These are phyloP conservation scores for Casuarina glauca DNA, from an alignment of 306 rosid species.

Conservation along the genomic window DNA sequence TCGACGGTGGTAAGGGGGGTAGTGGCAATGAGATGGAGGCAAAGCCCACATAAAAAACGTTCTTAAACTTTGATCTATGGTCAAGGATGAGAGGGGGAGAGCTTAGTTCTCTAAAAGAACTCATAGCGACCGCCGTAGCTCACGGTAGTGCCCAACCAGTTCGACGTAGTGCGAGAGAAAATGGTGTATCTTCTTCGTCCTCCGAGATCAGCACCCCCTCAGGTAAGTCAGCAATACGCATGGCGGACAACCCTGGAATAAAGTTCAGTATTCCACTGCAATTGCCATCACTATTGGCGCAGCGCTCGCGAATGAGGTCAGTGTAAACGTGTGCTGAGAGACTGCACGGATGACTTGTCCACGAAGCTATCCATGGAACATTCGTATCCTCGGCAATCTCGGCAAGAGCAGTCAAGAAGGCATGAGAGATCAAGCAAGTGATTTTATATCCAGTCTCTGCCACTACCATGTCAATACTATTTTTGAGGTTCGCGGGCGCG, in stretches of 20 bases:
- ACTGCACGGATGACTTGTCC: slow-evolving; percentile 29
- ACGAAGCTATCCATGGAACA: slow-evolving; percentile 53
- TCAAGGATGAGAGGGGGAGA: neutral
- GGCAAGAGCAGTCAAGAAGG: slow-evolving; percentile 25
- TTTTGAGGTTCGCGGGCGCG: slow-evolving; percentile 28
- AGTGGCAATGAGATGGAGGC: slow-evolving; percentile 7
- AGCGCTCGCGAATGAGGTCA: slow-evolving; percentile 21
- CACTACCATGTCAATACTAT: slow-evolving; percentile 23
- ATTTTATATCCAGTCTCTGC: slow-evolving; percentile 14
- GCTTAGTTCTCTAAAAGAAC: slow-evolving; percentile 24
- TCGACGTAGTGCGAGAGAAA: slow-evolving; percentile 28
- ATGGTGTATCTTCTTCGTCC: slow-evolving; percentile 18
- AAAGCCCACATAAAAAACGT: slow-evolving; percentile 22
- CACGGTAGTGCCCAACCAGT: slow-evolving; percentile 33
- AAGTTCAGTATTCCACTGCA: slow-evolving; percentile 27
- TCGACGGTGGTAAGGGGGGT: slow-evolving; percentile 8
- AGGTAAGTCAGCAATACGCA: slow-evolving; percentile 37
- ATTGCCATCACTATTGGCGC: neutral
- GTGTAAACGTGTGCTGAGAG: slow-evolving; percentile 41
- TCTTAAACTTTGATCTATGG: slow-evolving; percentile 8
- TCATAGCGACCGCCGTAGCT: slow-evolving; percentile 41
- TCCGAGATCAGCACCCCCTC: slow-evolving; percentile 1
- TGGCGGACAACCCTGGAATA: slow-evolving; percentile 43
- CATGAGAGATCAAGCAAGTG: slow-evolving; percentile 40
- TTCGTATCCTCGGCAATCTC: slow-evolving; percentile 26